Evolutionary conservation across 2,329 filamentous ascomycete species (phyloP), one percentile per base, ranked within the genome.

Genomic region (Eutypella sp.): DNA sequence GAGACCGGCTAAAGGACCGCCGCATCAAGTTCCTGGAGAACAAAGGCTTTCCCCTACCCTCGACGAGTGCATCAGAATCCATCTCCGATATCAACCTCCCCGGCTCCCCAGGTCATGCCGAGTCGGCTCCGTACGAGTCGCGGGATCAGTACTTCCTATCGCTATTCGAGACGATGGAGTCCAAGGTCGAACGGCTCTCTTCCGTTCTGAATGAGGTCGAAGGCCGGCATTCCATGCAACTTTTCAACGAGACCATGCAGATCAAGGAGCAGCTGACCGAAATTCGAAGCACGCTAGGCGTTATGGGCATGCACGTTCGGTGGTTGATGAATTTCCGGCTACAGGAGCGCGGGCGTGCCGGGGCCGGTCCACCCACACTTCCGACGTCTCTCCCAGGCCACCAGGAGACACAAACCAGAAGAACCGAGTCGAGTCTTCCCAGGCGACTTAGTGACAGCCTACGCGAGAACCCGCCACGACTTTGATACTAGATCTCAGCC

Each of bases 241-340:
- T 81, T 8, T 71, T 83, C 57, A 82, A 81, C 54, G 78, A 83
- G 59, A 75, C 79, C 5, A 72, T 81, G 56, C 78, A 76, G 7
- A 74, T 84, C 49, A 78, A 80, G 46, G 79, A 84, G 47, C 78
- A 82, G 60, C 71, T 84, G n/a, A 73, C 75, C 4, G 80, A 84
- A 58, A 66, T 81, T 36, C 69, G 74, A 37, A 79, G 74, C 62
- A 79, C 73, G 52, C 67, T 79, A 48, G 78, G 77, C 42, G 75
- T 79, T 54, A 69, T 81, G 37, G 72, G 73, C 44, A 80, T 81
- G 76, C 76, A 81, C 51, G 74, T 80, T 38, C 74, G 75, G 46
- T 80, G 76, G 76, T 67, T 81, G 23, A 71, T 80, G 60, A 78
- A 76, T 48, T 68, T 72, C 49, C 72, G 72, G 47, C 63, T 74